Evolutionary conservation across 148 eudicot species (phyloP), one percentile per base, ranked within the genome.

Genomic region (Arbutus unedo): DNA sequence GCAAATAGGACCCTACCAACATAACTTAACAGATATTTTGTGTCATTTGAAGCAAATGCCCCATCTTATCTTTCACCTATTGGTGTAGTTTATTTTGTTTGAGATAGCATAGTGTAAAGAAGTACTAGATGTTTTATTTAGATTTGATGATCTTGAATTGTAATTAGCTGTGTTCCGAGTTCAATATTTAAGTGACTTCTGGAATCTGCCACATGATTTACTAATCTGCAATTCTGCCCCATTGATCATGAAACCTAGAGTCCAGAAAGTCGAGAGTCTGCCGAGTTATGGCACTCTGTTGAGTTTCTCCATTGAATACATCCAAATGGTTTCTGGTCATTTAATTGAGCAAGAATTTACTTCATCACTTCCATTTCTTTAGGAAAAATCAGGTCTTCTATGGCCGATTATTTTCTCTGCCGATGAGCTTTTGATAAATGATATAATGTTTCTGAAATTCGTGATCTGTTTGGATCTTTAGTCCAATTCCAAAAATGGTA

Each of bases 301-400:
- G 16, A 56, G 49, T 41, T 56, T 14, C 41, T 56, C 80, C 49
- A 77, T 19, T 41, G 67, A 77, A 77, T 19, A 54, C 31, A 25
- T 77, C 79, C 49, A 31, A 77, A 55, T 77, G 67, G 25, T 56
- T 56, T 77, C 64, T 56, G 66, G 23, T 44, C 80, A 31, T 77
- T 47, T 5, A 4, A 3, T 3, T 56, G 66, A 38, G 31, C 38
- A 44, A 77, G 21, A 77, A 76, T 57, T 76, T 76, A 7, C 45
- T 38, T 55, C 41, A 31, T 8, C 49, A 31, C 41, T 8, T 54
- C 49, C 21, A 38, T 55, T 77, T 74, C 15, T 49, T 9, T 25
- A 51, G 3, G 66, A 38, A 31, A 54, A 54, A 10, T 38, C 45
- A 6, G 5, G 14, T 10, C 31, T 41, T 53, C 13, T 48, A 38